A percentile compares a stretch with the other conserved stretches of the same genome.
phyloP scores from a whole-genome alignment of 306 rosid genomes.

The Malus orientalis region DNA sequence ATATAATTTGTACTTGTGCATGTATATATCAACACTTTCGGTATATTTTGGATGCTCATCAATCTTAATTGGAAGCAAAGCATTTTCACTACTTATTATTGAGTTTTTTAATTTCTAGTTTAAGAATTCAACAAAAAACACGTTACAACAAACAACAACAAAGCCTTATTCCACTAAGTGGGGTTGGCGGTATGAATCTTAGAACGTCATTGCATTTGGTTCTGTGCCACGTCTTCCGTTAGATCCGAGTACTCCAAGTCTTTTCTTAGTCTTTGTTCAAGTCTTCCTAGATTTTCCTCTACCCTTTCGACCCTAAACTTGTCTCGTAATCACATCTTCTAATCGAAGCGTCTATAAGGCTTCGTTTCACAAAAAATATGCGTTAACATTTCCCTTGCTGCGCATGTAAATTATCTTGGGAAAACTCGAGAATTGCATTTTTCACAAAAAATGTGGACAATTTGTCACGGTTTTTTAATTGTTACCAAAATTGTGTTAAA shows the following conservation, averaged over 20 bases:
- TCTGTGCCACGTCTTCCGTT: fast-evolving
- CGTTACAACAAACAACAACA: no score
- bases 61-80: background rate
- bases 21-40: background rate
- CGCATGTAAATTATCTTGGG: background rate
- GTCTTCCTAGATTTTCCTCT: no score
- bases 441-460: no score
- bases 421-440: background rate
- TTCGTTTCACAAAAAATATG: background rate
- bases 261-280: no score
- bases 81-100: background rate
- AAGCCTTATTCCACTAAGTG: no score
- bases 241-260: no score
- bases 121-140: no score
- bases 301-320: fast-evolving
- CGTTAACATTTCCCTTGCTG: background rate
- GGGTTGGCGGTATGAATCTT: no score
- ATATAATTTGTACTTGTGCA: slow-evolving; percentile 8
- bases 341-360: fast-evolving
- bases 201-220: no score
- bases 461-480: background rate
- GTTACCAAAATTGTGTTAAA: no score
- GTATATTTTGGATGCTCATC: background rate
- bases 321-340: no score
- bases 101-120: background rate